A percentile compares a stretch with the other conserved stretches of the same genome.
Evolutionary conservation across 371 early-diverging fungal genomes (phyloP).

Genomic region (Cokeromyces recurvatus): DNA sequence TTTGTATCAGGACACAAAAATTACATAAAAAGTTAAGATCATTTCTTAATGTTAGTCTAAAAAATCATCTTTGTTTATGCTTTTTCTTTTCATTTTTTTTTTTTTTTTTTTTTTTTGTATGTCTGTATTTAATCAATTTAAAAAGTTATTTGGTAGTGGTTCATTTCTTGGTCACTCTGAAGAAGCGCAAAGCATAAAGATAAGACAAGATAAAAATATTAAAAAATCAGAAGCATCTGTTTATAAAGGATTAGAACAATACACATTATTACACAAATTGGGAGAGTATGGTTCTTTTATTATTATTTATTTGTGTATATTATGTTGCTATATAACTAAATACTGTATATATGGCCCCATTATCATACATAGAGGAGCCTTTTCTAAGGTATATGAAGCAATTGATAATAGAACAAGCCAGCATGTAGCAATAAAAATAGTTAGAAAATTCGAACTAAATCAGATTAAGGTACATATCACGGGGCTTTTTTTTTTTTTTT

Average conservation of each 20-base stretch:
- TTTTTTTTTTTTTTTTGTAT: slow-evolving; percentile 8
- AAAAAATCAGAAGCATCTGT: slow-evolving; percentile 32
- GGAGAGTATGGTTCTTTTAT: slow-evolving; percentile 80
- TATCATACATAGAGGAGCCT: slow-evolving; percentile 64
- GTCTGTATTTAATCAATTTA: slow-evolving; percentile 45
- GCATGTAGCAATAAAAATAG: slow-evolving; percentile 80
- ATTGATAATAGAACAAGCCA: slow-evolving; percentile 48
- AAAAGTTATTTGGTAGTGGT: slow-evolving; percentile 31
- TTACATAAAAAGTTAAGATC: slow-evolving; percentile 11
- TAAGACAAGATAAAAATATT: slow-evolving; percentile 22
- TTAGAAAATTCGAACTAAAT: slow-evolving; percentile 61
- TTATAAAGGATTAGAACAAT: slow-evolving; percentile 53
- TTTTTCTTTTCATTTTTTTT: slow-evolving; percentile 6
- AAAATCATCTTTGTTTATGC: too few species aligned
- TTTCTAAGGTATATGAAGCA: slow-evolving; percentile 78
- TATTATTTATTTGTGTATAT: slow-evolving; percentile 7
- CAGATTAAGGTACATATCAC: slow-evolving; percentile 59
- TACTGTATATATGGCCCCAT: not conserved
- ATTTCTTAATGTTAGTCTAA: not conserved
- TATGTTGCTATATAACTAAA: not conserved
- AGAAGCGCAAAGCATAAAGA: slow-evolving; percentile 13
- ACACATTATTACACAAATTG: slow-evolving; percentile 50
- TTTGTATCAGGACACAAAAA: not conserved
- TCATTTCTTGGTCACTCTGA: slow-evolving; percentile 4
- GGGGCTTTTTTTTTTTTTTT: too few species aligned